Conservation (phyloP, 768 basidiomycete genomes). For the Lentinula raphanica region DNA sequence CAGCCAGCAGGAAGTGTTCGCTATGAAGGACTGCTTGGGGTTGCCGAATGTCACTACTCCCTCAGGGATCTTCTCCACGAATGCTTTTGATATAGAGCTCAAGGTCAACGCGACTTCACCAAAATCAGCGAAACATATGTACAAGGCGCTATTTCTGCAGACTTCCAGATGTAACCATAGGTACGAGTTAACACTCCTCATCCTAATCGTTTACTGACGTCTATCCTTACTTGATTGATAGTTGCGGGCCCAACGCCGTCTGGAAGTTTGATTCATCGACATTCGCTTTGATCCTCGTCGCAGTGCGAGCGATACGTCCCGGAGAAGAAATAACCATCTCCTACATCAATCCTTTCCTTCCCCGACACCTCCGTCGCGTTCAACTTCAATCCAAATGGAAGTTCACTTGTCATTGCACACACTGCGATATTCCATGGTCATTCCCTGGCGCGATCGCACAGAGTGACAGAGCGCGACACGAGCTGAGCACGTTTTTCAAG, state of each 20-base stretch:
- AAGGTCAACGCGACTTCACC: too few relatives aligned
- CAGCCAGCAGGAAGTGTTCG: background rate
- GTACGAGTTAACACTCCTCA: background rate
- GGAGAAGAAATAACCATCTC: slow-evolving; percentile 4
- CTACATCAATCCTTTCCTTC: background rate
- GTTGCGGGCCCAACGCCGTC: slow-evolving; percentile 4
- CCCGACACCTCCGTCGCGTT: background rate
- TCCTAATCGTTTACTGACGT: background rate
- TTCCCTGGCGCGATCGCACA: background rate
- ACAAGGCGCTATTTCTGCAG: background rate
- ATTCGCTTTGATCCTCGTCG: background rate
- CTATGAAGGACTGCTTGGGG: background rate
- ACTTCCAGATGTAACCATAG: slow-evolving; percentile 6
- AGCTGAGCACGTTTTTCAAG: background rate
- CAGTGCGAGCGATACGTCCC: background rate
- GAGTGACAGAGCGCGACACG: background rate
- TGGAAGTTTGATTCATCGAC: background rate
- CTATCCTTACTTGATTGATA: background rate
- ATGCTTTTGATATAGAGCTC: background rate
- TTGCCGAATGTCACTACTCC: background rate
- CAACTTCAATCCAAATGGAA: slow-evolving; percentile 1
- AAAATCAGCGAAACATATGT: background rate
- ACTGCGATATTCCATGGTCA: slow-evolving; percentile 2
- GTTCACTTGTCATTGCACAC: background rate
- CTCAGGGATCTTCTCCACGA: background rate